phyloP scores from a whole-genome alignment of 441 rosid genomes.

The Eutrema salsugineum region DNA sequence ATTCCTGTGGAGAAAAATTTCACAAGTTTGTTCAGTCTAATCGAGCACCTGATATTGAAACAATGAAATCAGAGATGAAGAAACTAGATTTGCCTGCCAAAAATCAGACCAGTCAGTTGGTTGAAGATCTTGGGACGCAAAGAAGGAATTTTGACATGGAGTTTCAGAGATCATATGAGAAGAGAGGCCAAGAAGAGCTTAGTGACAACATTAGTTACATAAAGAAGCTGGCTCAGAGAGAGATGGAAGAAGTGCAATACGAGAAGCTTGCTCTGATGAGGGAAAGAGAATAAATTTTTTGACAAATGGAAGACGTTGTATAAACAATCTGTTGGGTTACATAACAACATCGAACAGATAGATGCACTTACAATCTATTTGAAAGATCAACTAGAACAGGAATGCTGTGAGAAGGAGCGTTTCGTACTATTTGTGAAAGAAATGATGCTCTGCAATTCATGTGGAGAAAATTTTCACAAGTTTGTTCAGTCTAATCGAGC shows the following conservation, averaged over 20 bases:
- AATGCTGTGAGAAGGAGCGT: conserved; percentile 44
- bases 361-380: conserved; percentile 55
- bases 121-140: conserved; percentile 54
- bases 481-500: conserved; percentile 57
- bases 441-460: conserved; percentile 52
- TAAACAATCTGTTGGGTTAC: conserved; percentile 56
- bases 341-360: conserved; percentile 63
- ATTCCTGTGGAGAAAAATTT: conserved; percentile 55
- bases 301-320: conserved; percentile 46
- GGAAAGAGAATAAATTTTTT: conserved; percentile 48
- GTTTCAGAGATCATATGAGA: conserved; percentile 41
- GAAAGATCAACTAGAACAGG: conserved; percentile 50
- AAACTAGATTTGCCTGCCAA: conserved; percentile 40
- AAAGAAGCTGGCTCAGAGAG: conserved; percentile 52
- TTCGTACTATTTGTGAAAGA: conserved; percentile 63
- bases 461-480: conserved; percentile 57
- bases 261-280: conserved; percentile 42
- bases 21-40: conserved; percentile 58
- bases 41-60: conserved; percentile 47
- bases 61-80: conserved; percentile 38
- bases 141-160: conserved; percentile 47
- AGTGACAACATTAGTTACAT: conserved; percentile 25
- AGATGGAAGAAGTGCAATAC: conserved; percentile 48
- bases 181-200: conserved; percentile 44
- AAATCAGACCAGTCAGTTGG: conserved; percentile 42